Evolutionary conservation across 805 yeast species (phyloP).

Genomic region (Ogataea pini): DNA sequence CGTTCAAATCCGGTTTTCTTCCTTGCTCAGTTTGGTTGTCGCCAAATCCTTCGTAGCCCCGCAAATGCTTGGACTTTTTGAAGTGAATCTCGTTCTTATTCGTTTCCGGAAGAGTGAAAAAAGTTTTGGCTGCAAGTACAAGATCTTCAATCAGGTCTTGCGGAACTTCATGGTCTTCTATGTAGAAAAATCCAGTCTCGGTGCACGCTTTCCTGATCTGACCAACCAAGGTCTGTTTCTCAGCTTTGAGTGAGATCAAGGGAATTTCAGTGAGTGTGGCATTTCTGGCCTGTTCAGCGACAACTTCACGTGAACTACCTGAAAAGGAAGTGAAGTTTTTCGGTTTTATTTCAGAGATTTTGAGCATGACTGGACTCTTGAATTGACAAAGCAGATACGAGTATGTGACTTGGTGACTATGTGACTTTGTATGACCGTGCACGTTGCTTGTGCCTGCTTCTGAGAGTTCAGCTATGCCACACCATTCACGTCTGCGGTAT

Average conservation of each 20-base stretch:
- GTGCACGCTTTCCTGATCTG: conserved; percentile 21
- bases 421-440: no score
- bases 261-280: conserved; percentile 22
- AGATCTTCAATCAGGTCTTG: conserved; percentile 25
- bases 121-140: conserved; percentile 25
- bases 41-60: conserved; percentile 28
- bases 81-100: conserved; percentile 27
- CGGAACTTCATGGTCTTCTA: conserved; percentile 33
- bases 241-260: conserved; percentile 16
- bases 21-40: conserved; percentile 26
- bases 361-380: conserved; percentile 1
- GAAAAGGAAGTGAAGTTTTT: conserved; percentile 21
- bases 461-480: no score
- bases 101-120: conserved; percentile 27
- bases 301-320: conserved; percentile 14
- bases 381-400: no score
- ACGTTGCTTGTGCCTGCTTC: no score
- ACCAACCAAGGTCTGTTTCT: conserved; percentile 9
- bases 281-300: conserved; percentile 19
- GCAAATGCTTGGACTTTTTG: conserved; percentile 18
- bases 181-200: conserved; percentile 35
- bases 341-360: not conserved
- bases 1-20: conserved; percentile 24
- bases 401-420: no score
- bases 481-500: no score